Conservation (phyloP, 768 basidiomycete genomes). For the Pleurotus platypus region DNA sequence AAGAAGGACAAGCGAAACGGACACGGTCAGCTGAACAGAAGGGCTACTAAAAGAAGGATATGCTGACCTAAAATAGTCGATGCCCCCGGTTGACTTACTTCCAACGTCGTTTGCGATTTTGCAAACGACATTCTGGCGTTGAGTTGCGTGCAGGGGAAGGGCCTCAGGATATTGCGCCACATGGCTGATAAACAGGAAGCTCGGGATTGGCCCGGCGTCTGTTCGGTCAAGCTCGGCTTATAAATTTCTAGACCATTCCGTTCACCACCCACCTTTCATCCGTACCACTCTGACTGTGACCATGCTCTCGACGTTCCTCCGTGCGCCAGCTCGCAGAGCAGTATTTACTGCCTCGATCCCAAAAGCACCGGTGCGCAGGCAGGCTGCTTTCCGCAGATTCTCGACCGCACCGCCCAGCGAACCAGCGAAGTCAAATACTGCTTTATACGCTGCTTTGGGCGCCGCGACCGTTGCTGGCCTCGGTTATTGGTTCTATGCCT, state of each 20-base stretch:
- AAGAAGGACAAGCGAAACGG: conserved; percentile 1
- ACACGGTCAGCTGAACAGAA: conserved; percentile 3
- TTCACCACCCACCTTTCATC: not conserved
- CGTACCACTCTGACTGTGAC: conserved; percentile 45
- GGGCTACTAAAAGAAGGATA: not conserved
- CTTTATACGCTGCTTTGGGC: conserved; percentile 59
- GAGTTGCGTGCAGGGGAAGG: not conserved
- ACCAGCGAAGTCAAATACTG: conserved; percentile 53
- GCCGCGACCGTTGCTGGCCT: conserved; percentile 56
- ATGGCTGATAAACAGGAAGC: conserved; percentile 3
- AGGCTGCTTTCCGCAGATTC: conserved; percentile 52
- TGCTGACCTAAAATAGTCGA: not conserved
- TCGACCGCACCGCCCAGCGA: conserved; percentile 48
- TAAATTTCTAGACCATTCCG: conserved; percentile 9
- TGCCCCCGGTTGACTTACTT: not conserved
- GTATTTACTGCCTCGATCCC: conserved; percentile 28
- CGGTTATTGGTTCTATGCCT: conserved; percentile 57
- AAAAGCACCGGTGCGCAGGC: conserved; percentile 23
- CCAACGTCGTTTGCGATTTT: conserved; percentile 2
- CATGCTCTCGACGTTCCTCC: conserved; percentile 38
- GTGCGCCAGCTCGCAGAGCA: conserved; percentile 46
- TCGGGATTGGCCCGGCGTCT: conserved; percentile 7
- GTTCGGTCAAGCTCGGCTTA: conserved; percentile 8
- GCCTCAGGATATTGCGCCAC: not conserved
- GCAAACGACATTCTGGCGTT: not conserved